Percentiles rank a stretch among this genome's conserved stretches.
Evolutionary conservation across 2,329 filamentous ascomycete species (phyloP).

Genomic region (Colletotrichum tropicale): DNA sequence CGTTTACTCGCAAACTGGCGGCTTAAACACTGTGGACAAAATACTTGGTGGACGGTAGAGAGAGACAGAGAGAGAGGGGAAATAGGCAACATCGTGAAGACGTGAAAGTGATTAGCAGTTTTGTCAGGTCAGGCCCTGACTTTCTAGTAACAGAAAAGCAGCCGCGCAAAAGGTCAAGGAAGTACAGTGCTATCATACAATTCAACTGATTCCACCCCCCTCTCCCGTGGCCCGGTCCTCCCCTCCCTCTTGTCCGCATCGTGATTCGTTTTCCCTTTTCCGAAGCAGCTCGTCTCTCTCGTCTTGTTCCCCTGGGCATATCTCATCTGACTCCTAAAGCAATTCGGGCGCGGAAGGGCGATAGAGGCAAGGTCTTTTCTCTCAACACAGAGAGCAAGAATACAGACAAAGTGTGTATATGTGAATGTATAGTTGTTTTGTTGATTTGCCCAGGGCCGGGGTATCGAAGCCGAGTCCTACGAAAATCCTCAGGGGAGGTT

Average conservation of each 20-base stretch:
- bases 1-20: neutral
- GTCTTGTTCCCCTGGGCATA: slow-evolving; percentile 21
- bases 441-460: slow-evolving; percentile 14
- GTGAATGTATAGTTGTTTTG: neutral
- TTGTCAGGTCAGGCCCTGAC: neutral
- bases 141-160: neutral
- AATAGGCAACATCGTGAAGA: neutral
- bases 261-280: neutral
- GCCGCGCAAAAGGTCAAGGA: neutral
- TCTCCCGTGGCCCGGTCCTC: neutral
- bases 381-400: neutral
- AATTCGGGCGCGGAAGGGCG: neutral
- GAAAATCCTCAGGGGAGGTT: neutral
- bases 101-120: neutral
- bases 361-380: neutral
- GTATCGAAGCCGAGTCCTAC: slow-evolving; percentile 19
- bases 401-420: neutral
- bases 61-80: no score
- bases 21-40: neutral
- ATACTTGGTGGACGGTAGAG: neutral
- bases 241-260: neutral
- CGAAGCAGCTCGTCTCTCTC: neutral
- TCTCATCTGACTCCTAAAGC: neutral
- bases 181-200: neutral
- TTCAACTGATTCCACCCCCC: neutral